Percentiles rank a stretch among this genome's conserved stretches.
Evolutionary conservation across 31 red algal species (phyloP).

Genomic region (Porphyra umbilicalis): DNA sequence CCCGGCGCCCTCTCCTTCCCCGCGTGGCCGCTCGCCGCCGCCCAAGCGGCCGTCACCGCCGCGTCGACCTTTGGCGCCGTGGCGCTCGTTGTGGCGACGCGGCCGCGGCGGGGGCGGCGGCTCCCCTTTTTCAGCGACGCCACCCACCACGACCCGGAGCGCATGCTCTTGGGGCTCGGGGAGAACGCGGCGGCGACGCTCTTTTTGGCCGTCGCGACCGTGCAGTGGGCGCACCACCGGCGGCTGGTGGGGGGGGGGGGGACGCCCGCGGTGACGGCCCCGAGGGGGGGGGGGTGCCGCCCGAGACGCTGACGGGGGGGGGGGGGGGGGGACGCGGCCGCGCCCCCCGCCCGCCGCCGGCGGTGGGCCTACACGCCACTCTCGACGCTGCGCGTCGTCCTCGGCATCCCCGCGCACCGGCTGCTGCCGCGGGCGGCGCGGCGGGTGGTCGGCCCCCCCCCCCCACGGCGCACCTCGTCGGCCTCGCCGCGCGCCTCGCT

Average conservation of each 20-base stretch:
- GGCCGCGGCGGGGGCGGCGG: conserved; percentile 11
- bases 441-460: conserved; percentile 3
- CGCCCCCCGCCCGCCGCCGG: neutral
- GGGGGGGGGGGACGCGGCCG: neutral
- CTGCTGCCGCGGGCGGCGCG: neutral
- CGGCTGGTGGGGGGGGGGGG: neutral
- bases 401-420: neutral
- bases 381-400: neutral
- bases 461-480: conserved; percentile 6
- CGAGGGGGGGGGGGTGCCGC: neutral
- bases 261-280: neutral
- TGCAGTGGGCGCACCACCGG: conserved; percentile 21
- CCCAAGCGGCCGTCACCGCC: conserved; percentile 21
- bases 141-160: conserved; percentile 45
- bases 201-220: conserved; percentile 1
- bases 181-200: conserved; percentile 44
- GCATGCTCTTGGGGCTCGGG: conserved; percentile 23
- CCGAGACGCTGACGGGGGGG: too few species aligned
- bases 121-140: conserved; percentile 55
- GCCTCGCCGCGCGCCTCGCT: neutral
- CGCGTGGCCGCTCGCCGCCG: conserved; percentile 4
- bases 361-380: neutral
- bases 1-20: neutral
- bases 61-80: conserved; percentile 4
- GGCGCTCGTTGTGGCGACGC: conserved; percentile 1